Evolutionary conservation across 257 asterid species (phyloP).

Genomic region (Rehmannia glutinosa): DNA sequence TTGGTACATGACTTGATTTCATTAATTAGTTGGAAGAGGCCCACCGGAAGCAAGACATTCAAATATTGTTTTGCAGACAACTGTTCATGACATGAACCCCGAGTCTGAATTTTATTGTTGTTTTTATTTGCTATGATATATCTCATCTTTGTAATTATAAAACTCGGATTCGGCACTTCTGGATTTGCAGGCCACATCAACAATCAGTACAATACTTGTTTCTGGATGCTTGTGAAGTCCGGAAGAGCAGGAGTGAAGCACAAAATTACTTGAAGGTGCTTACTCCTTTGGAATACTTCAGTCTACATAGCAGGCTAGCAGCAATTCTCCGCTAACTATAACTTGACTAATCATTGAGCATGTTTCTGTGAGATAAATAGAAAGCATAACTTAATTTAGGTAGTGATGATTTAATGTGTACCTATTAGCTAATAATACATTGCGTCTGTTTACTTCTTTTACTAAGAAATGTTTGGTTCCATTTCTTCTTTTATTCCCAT

Average conservation of each 20-base stretch:
- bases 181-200: constrained; percentile 76
- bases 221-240: constrained; percentile 93
- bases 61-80: not conserved
- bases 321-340: not conserved
- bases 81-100: not conserved
- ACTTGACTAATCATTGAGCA: too few relatives aligned
- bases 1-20: not conserved
- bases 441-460: not conserved
- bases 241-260: constrained; percentile 74
- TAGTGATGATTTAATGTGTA: not conserved
- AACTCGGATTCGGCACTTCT: not conserved
- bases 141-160: constrained; percentile 3
- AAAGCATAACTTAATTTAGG: not conserved
- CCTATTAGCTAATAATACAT: too few relatives aligned
- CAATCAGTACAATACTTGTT: constrained; percentile 89
- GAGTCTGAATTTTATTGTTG: not conserved
- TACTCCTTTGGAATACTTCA: not conserved
- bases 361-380: not conserved
- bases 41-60: not conserved
- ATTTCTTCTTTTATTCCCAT: not conserved
- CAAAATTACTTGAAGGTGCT: constrained; percentile 63
- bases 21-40: not conserved
- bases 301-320: not conserved
- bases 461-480: not conserved
- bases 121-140: not conserved